Base-by-base conservation (phyloP, 2,329 filamentous ascomycete species). In the Byssochlamys sp. region DNA sequence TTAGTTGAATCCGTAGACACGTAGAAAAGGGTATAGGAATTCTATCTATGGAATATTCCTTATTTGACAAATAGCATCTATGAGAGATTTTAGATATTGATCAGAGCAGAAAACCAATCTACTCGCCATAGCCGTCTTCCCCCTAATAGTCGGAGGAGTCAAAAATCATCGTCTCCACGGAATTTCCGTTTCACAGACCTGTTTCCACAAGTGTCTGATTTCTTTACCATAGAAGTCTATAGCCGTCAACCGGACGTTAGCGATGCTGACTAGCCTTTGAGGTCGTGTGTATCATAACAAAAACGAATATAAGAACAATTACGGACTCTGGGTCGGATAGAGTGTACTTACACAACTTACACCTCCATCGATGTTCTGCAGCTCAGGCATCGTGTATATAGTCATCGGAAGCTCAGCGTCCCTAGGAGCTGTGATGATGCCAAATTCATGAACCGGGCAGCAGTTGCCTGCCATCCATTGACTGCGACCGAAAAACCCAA, bases 401-500 rank as follows among this genome's bases (percentile, higher is more conserved):
- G 59, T 59, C 1, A 70, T 69, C 0, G 78, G 77, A 11, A 80
- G 60, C 5, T 73, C 70, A 2, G 74, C 64, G 35, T 66, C 67
- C 56, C 66, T 72, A 0, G 75, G 74, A 3, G 72, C 75, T 1
- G 75, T 80, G 24, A 81, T 69, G 54, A 80, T 79, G 4, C 78
- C 78, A 65, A 80, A 80, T 60, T 79, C 73, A 55, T 45, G 5
- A 14, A 45, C 39, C n/a, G 39, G 39, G 39, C 60, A 66, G 61
- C 67, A 69, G 35, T 55, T 66, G 0, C 58, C 58, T 6, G 24
- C 33, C 1, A 60, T 64, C 10, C 62, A 63, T 4, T 63, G 61
- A 57, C 72, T 78, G 53, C 62, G 65, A 2, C 78, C 78, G 58
- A 68, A 79, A 60, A 80, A 80, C 0, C 78, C 78, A 7, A 81